Conservation (phyloP, 495 filamentous ascomycete genomes). For the Eremomyces bilateralis region DNA sequence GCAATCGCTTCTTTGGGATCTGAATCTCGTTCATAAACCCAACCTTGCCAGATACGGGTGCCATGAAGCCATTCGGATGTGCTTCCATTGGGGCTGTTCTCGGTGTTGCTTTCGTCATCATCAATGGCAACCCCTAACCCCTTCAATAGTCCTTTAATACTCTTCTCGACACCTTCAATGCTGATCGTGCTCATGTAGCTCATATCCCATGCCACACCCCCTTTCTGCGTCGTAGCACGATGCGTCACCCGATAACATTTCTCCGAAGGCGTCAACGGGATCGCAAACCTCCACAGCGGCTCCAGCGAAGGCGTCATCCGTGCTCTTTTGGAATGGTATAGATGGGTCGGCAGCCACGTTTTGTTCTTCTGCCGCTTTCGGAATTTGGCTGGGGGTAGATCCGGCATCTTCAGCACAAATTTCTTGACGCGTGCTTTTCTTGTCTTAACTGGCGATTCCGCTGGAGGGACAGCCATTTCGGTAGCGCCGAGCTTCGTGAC, state of each 20-base stretch:
- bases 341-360: conserved; percentile 84
- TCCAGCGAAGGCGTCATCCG: conserved; percentile 59
- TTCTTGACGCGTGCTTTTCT: conserved; percentile 27
- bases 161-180: conserved; percentile 42
- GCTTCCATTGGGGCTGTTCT: too few relatives aligned
- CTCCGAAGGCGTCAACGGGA: conserved; percentile 64
- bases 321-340: conserved; percentile 85
- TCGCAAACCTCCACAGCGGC: conserved; percentile 71
- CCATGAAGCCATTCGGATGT: conserved; percentile 43
- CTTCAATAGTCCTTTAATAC: conserved; percentile 40
- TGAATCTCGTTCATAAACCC: conserved; percentile 37
- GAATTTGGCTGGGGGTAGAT: conserved; percentile 44
- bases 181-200: conserved; percentile 83
- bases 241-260: conserved; percentile 82
- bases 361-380: conserved; percentile 74
- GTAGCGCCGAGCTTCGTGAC: too few relatives aligned
- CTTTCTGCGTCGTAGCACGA: conserved; percentile 46
- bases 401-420: conserved; percentile 43
- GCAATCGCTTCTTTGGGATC: conserved; percentile 36
- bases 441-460: too few relatives aligned
- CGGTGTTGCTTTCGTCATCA: too few relatives aligned
- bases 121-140: conserved; percentile 36
- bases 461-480: too few relatives aligned
- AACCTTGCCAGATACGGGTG: conserved; percentile 42
- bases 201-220: conserved; percentile 72